phyloP scores from a whole-genome alignment of 2,329 filamentous ascomycete species.

The Penicillium polonicum region DNA sequence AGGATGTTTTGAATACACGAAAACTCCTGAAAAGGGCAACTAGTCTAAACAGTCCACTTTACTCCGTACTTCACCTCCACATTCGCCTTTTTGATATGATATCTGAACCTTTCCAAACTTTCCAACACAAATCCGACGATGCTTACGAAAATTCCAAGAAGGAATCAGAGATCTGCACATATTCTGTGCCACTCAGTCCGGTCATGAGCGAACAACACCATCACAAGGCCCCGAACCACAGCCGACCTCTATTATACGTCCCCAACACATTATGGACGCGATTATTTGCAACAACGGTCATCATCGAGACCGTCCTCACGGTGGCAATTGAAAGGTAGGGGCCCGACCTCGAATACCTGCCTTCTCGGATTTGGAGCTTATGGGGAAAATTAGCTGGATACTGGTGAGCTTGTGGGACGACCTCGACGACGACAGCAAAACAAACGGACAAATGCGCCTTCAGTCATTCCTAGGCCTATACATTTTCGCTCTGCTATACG shows the following conservation, averaged over 20 bases:
- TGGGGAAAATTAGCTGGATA: conserved; percentile 16
- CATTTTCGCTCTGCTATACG: conserved; percentile 23
- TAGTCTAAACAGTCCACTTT: neutral
- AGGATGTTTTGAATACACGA: neutral
- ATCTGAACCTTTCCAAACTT: neutral
- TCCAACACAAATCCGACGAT: neutral
- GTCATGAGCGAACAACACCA: conserved; percentile 2
- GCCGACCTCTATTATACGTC: conserved; percentile 14
- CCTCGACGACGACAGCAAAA: conserved; percentile 9
- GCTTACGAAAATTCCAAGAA: neutral
- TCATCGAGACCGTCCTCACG: conserved; percentile 19
- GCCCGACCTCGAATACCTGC: neutral
- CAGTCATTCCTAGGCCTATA: conserved; percentile 23
- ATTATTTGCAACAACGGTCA: conserved; percentile 15
- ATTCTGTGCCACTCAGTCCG: neutral
- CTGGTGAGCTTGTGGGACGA: conserved; percentile 19
- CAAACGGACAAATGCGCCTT: conserved; percentile 13
- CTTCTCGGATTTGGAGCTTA: neutral
- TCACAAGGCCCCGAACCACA: conserved; percentile 5
- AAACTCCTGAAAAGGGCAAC: neutral
- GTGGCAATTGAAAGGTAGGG: conserved; percentile 22
- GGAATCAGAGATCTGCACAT: neutral
- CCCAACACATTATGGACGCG: conserved; percentile 22
- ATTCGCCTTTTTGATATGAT: neutral
- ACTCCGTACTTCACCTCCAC: neutral